Percentiles rank a stretch among this genome's conserved stretches.
Evolutionary conservation across 1,284 basidiomycete species (phyloP).

Genomic region (Ganoderma resinaceum): DNA sequence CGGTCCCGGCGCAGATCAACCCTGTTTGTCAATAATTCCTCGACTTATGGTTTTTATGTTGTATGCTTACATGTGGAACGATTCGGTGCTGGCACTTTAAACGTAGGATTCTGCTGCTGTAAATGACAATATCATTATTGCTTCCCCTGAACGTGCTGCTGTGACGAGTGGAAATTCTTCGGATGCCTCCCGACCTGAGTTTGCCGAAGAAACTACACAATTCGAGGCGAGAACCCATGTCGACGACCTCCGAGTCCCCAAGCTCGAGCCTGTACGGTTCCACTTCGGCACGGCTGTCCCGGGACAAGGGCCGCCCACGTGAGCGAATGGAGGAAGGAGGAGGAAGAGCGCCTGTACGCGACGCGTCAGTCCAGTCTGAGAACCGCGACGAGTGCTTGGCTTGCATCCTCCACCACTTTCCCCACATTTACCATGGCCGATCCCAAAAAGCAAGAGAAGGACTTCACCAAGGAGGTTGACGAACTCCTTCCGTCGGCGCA

Average conservation of each 20-base stretch:
- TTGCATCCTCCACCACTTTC: slow-evolving; percentile 23
- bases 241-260: neutral
- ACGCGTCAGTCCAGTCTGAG: slow-evolving; percentile 69
- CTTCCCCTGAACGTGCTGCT: slow-evolving; percentile 9
- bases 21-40: slow-evolving; percentile 60
- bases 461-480: slow-evolving; percentile 77
- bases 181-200: neutral
- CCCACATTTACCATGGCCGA: slow-evolving; percentile 66
- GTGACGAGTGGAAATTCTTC: slow-evolving; percentile 16
- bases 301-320: slow-evolving; percentile 30
- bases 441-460: slow-evolving; percentile 81
- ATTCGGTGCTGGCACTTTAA: slow-evolving; percentile 49
- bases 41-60: slow-evolving; percentile 37
- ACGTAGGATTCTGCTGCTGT: slow-evolving; percentile 48
- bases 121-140: slow-evolving; percentile 36
- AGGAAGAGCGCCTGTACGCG: slow-evolving; percentile 45
- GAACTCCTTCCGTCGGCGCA: slow-evolving; percentile 63
- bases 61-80: slow-evolving; percentile 54
- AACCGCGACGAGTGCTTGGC: slow-evolving; percentile 43
- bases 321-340: slow-evolving; percentile 25
- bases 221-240: too few relatives aligned
- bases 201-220: neutral
- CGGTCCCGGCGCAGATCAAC: slow-evolving; percentile 40
- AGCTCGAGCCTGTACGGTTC: slow-evolving; percentile 18
- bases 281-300: slow-evolving; percentile 21